phyloP scores from a whole-genome alignment of 1,284 basidiomycete species.

The Hemileia vastatrix region DNA sequence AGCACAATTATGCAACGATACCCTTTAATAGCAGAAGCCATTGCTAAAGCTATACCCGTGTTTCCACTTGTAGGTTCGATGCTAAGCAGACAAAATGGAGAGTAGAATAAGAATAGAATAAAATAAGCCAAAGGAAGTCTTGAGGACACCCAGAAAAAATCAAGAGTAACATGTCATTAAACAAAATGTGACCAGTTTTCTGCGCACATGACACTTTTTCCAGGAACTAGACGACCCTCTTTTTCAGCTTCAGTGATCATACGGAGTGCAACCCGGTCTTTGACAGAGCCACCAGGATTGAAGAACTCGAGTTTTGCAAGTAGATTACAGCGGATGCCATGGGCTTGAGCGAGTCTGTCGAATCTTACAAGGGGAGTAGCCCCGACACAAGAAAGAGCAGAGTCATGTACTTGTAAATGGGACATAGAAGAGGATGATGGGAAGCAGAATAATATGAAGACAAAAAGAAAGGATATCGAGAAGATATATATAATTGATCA shows the following conservation, averaged over 20 bases:
- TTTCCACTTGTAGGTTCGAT: slow-evolving; percentile 63
- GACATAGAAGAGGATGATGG: too few species aligned
- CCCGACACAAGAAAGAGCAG: slow-evolving; percentile 73
- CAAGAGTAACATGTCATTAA: neutral
- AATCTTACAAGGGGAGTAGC: slow-evolving; percentile 82
- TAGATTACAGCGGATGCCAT: slow-evolving; percentile 85
- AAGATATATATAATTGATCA: too few species aligned
- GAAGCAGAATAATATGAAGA: too few species aligned
- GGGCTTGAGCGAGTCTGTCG: slow-evolving; percentile 62
- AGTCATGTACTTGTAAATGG: too few species aligned
- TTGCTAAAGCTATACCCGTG: slow-evolving; percentile 57
- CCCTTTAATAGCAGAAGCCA: slow-evolving; percentile 45
- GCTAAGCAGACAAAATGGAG: neutral
- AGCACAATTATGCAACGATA: slow-evolving; percentile 66
- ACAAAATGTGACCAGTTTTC: neutral
- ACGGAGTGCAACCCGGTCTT: slow-evolving; percentile 67
- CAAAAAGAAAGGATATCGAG: too few species aligned
- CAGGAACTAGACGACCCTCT: slow-evolving; percentile 73
- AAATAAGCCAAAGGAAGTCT: neutral
- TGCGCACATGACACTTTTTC: slow-evolving; percentile 64
- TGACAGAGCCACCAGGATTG: slow-evolving; percentile 85
- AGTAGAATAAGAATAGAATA: neutral
- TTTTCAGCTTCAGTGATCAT: slow-evolving; percentile 90
- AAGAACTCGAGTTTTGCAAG: slow-evolving; percentile 85
- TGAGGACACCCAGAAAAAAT: neutral